These are phyloP conservation scores for Favolaschia claudopus DNA, from an alignment of 768 basidiomycete species.

Conservation along the genomic window DNA sequence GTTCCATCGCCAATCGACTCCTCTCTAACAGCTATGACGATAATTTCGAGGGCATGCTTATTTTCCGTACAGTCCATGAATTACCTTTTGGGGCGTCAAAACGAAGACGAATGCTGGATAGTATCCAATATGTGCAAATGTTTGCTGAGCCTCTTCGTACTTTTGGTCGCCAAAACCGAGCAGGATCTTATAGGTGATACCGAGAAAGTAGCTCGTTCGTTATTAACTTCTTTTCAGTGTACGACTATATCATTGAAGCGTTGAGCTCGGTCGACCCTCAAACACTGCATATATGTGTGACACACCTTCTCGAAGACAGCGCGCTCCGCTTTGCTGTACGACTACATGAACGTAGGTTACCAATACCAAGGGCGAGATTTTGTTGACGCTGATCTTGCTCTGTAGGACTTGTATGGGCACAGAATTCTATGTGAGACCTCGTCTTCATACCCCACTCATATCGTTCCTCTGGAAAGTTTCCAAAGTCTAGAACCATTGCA, in stretches of 20 bases:
- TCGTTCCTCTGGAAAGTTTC: conserved; percentile 5
- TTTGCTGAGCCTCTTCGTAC: conserved; percentile 39
- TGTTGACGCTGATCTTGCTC: too few species aligned
- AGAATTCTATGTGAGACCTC: background rate
- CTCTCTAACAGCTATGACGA: conserved; percentile 19
- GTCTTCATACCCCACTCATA: too few species aligned
- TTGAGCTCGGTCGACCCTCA: conserved; percentile 32
- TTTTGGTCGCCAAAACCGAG: conserved; percentile 24
- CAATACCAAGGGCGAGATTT: background rate
- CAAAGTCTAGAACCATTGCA: conserved; percentile 5
- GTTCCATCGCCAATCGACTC: conserved; percentile 16
- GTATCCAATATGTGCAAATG: conserved; percentile 31
- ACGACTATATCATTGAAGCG: conserved; percentile 41
- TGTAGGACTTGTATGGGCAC: too few species aligned
- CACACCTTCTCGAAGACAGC: conserved; percentile 28
- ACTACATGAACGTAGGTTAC: conserved; percentile 41
- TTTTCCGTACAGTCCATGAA: conserved; percentile 13
- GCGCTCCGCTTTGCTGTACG: conserved; percentile 34
- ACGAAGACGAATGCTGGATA: conserved; percentile 23
- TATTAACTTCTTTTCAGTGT: conserved; percentile 31
- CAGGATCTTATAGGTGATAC: conserved; percentile 35
- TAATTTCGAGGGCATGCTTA: conserved; percentile 35
- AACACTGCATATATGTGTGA: conserved; percentile 27
- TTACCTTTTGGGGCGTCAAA: background rate
- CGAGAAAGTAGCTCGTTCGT: conserved; percentile 5